These are phyloP conservation scores for Debaryomycetaceae sp. DNA, from an alignment of 1,139 yeast species.

Conservation along the genomic window DNA sequence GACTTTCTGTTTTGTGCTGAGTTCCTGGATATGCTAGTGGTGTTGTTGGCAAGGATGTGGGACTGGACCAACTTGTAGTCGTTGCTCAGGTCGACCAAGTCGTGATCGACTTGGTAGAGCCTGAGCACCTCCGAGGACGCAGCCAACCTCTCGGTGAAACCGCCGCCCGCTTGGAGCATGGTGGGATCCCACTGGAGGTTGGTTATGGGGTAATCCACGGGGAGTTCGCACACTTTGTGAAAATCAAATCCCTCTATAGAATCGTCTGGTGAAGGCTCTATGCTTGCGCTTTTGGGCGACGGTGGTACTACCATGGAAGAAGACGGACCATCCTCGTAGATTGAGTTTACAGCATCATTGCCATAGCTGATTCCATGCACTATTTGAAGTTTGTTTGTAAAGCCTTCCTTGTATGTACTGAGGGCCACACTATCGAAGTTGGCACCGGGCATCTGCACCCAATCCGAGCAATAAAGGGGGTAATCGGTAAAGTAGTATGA, in stretches of 20 bases:
- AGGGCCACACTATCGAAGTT: conserved; percentile 56
- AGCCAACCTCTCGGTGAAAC: conserved; percentile 47
- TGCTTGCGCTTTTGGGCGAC: neutral
- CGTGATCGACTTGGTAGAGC: conserved; percentile 53
- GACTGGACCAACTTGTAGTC: conserved; percentile 36
- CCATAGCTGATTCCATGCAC: conserved; percentile 40
- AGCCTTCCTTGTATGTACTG: conserved; percentile 70
- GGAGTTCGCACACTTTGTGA: conserved; percentile 47
- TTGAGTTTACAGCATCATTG: conserved; percentile 14
- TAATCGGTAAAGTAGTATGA: conserved; percentile 58
- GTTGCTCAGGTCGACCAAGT: conserved; percentile 26
- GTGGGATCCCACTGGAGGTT: conserved; percentile 72
- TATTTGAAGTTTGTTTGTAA: conserved; percentile 52
- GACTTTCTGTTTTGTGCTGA: conserved; percentile 6
- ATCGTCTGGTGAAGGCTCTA: conserved; percentile 8
- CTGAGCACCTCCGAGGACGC: conserved; percentile 72
- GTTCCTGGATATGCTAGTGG: conserved; percentile 16
- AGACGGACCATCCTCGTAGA: conserved; percentile 1
- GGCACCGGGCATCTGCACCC: conserved; percentile 46
- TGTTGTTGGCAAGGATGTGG: conserved; percentile 41
- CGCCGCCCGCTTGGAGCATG: conserved; percentile 17
- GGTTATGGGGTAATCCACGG: conserved; percentile 65
- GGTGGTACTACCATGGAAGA: neutral
- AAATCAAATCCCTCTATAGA: conserved; percentile 45
- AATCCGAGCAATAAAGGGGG: conserved; percentile 68